phyloP scores from a whole-genome alignment of 1,139 yeast species.

The Hyphopichia khmerensis region DNA sequence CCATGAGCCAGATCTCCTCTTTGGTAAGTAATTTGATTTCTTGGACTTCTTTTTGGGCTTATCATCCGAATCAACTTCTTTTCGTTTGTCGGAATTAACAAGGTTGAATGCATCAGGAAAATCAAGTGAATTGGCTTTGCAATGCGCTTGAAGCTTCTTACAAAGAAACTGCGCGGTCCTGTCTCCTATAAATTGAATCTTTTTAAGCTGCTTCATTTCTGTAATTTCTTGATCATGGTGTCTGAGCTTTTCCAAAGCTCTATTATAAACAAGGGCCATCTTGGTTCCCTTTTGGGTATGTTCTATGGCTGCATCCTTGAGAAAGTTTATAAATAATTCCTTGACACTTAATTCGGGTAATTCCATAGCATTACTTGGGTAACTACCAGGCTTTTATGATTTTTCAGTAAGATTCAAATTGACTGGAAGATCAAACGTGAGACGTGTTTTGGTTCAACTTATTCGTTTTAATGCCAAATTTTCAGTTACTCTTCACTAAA shows the following conservation, averaged over 20 bases:
- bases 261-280: slow-evolving; percentile 43
- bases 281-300: slow-evolving; percentile 42
- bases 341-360: slow-evolving; percentile 7
- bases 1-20: slow-evolving; percentile 80
- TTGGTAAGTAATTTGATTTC: slow-evolving; percentile 64
- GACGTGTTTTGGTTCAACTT: not conserved
- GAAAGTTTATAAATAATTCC: slow-evolving; percentile 48
- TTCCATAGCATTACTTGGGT: too few relatives aligned
- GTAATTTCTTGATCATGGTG: slow-evolving; percentile 36
- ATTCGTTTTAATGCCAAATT: too few relatives aligned
- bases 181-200: slow-evolving; percentile 61
- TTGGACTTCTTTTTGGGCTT: slow-evolving; percentile 17
- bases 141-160: slow-evolving; percentile 41
- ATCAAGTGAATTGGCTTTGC: slow-evolving; percentile 38
- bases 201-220: slow-evolving; percentile 51
- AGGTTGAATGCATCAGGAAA: slow-evolving; percentile 38
- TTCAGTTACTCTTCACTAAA: too few relatives aligned
- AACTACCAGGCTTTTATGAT: too few relatives aligned
- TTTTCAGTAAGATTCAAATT: not conserved
- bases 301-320: slow-evolving; percentile 46
- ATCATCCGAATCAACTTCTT: not conserved
- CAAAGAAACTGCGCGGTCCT: slow-evolving; percentile 52
- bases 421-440: not conserved
- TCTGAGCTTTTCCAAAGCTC: slow-evolving; percentile 49
- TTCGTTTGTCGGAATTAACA: not conserved